Evolutionary conservation across 306 rosid genomes (phyloP).

Genomic region (Hippophae tibetana): DNA sequence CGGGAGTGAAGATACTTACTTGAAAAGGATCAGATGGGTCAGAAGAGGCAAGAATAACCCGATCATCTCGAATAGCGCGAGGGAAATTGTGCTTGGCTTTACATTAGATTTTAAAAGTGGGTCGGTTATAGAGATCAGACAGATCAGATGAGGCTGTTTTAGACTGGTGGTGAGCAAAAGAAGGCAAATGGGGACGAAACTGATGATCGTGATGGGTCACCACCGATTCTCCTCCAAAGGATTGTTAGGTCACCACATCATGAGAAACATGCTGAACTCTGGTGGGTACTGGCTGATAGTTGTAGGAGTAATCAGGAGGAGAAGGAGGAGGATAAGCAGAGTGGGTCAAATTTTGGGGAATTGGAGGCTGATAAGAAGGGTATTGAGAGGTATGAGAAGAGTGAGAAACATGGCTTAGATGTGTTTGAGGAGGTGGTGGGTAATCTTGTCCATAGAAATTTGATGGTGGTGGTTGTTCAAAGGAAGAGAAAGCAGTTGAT

Average conservation of each 20-base stretch:
- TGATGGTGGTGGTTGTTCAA: too few species aligned
- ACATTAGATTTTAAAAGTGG: slow-evolving; percentile 33
- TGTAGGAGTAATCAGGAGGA: slow-evolving; percentile 9
- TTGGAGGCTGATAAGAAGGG: slow-evolving; percentile 1
- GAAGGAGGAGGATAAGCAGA: slow-evolving; percentile 11
- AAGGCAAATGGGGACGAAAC: slow-evolving; percentile 22
- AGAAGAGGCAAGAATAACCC: slow-evolving; percentile 45
- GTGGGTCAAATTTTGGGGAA: slow-evolving; percentile 17
- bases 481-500: too few species aligned
- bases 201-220: slow-evolving; percentile 13
- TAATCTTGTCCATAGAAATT: too few species aligned
- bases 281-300: slow-evolving; percentile 19
- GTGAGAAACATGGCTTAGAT: too few species aligned
- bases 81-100: slow-evolving; percentile 50
- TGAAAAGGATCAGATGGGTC: slow-evolving; percentile 44
- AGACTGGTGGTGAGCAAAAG: slow-evolving; percentile 24
- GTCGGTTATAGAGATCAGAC: slow-evolving; percentile 21
- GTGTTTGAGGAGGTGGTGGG: too few species aligned
- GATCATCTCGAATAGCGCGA: slow-evolving; percentile 42
- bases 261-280: slow-evolving; percentile 34
- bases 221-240: not conserved
- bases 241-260: not conserved
- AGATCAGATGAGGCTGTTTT: not conserved
- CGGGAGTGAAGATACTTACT: slow-evolving; percentile 17
- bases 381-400: too few species aligned